Conservation (phyloP, 2,329 filamentous ascomycete genomes). For the Aspergillus costaricaensis region DNA sequence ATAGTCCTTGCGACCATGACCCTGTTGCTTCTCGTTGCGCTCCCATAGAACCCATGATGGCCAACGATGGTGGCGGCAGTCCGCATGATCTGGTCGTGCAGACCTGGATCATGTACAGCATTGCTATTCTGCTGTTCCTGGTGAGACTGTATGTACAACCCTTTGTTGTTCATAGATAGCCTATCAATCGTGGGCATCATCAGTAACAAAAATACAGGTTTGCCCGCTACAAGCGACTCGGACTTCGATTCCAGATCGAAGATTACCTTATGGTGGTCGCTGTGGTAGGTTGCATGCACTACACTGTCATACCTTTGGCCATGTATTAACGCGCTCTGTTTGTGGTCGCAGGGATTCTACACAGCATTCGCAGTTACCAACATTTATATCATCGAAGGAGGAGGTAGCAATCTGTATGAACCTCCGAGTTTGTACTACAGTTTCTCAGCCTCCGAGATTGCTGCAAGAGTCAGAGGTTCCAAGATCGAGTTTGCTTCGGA, state of each 20-base stretch:
- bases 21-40: neutral
- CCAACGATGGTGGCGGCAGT: constrained; percentile 3
- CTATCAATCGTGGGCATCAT: neutral
- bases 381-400: constrained; percentile 2
- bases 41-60: neutral
- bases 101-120: constrained; percentile 11
- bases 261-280: constrained; percentile 9
- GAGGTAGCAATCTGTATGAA: constrained; percentile 2
- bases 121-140: constrained; percentile 5
- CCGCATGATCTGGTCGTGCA: constrained; percentile 4
- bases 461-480: neutral
- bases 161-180: neutral
- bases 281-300: neutral
- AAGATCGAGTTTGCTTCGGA: constrained; percentile 10
- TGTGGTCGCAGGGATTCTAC: constrained; percentile 1
- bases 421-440: neutral
- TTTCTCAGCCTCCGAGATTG: neutral
- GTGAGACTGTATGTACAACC: neutral
- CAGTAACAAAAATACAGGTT: neutral
- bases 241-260: neutral
- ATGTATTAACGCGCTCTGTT: neutral
- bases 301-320: neutral
- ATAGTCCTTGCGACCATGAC: neutral
- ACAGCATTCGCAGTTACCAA: constrained; percentile 5
- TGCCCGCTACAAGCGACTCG: neutral